A percentile compares a stretch with the other conserved stretches of the same genome.
phyloP scores from a whole-genome alignment of 805 yeast genomes.

The Ogataea degrootiae region DNA sequence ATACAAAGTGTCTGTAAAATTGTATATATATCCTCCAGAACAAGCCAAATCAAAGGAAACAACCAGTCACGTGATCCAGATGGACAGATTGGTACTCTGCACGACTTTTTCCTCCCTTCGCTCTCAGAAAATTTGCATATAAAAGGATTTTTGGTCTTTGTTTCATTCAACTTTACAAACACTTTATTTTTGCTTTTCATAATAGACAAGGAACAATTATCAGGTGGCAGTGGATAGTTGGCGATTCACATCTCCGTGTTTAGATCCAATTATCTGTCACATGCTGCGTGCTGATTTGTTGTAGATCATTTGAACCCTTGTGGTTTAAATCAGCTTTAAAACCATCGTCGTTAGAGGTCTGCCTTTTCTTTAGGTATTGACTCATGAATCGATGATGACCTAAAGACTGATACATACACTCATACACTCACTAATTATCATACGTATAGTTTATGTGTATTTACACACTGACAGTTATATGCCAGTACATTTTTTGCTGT shows the following conservation, averaged over 20 bases:
- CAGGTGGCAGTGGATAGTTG: slow-evolving; percentile 12
- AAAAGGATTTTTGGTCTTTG: neutral
- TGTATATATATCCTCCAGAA: no score
- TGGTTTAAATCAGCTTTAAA: slow-evolving; percentile 63
- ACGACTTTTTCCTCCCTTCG: neutral
- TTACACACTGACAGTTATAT: no score
- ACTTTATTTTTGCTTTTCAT: neutral
- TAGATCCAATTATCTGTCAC: slow-evolving; percentile 1
- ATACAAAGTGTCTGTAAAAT: no score
- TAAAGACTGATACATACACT: slow-evolving; percentile 65
- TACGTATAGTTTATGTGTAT: neutral
- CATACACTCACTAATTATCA: neutral
- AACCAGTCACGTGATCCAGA: no score
- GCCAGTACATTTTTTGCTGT: no score
- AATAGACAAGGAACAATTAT: slow-evolving; percentile 4
- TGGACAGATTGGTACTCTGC: no score
- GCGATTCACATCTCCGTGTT: neutral
- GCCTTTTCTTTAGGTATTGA: slow-evolving; percentile 45
- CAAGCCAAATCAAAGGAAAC: no score
- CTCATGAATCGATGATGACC: slow-evolving; percentile 98
- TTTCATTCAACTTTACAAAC: neutral
- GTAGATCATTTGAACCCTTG: slow-evolving; percentile 5
- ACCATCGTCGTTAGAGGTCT: slow-evolving; percentile 98
- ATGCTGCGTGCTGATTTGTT: slow-evolving; percentile 23
- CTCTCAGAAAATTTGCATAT: neutral